Evolutionary conservation across 176 grass and related monocot species (phyloP).

Genomic region (Oryza meyeriana): DNA sequence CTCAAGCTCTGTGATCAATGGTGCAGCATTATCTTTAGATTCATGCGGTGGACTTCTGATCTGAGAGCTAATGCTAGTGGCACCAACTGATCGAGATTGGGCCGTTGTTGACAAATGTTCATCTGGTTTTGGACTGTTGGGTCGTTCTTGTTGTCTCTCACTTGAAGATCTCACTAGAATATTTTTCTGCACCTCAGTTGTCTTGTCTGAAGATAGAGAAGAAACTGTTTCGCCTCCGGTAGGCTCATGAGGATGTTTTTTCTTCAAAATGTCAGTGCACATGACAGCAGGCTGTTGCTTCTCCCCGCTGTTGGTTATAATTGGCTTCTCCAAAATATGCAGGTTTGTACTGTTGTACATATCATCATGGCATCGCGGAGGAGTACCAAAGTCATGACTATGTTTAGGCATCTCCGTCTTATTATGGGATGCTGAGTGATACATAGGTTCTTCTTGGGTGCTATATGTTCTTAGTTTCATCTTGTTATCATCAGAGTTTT

Average conservation of each 20-base stretch:
- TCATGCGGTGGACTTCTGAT: slow-evolving; percentile 33
- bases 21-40: slow-evolving; percentile 21
- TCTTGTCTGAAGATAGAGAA: slow-evolving; percentile 32
- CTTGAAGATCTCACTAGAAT: slow-evolving; percentile 38
- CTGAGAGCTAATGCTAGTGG: slow-evolving; percentile 23
- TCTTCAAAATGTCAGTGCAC: neutral
- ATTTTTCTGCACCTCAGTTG: slow-evolving; percentile 27
- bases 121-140: slow-evolving; percentile 27
- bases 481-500: slow-evolving; percentile 10
- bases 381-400: slow-evolving; percentile 14
- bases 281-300: slow-evolving; percentile 14
- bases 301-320: slow-evolving; percentile 13
- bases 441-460: slow-evolving; percentile 22
- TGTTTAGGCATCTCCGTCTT: slow-evolving; percentile 20
- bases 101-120: slow-evolving; percentile 21
- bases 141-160: slow-evolving; percentile 36
- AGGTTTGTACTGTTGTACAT: neutral
- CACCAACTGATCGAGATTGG: slow-evolving; percentile 44
- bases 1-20: slow-evolving; percentile 37
- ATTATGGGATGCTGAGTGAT: slow-evolving; percentile 14
- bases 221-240: neutral
- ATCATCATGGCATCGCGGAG: slow-evolving; percentile 31
- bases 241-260: slow-evolving; percentile 7
- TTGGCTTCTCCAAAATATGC: slow-evolving; percentile 18
- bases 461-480: slow-evolving; percentile 11